Percentiles rank a stretch among this genome's conserved stretches.
Evolutionary conservation across 2,329 filamentous ascomycete species (phyloP).

Genomic region (Exophiala spinifera): DNA sequence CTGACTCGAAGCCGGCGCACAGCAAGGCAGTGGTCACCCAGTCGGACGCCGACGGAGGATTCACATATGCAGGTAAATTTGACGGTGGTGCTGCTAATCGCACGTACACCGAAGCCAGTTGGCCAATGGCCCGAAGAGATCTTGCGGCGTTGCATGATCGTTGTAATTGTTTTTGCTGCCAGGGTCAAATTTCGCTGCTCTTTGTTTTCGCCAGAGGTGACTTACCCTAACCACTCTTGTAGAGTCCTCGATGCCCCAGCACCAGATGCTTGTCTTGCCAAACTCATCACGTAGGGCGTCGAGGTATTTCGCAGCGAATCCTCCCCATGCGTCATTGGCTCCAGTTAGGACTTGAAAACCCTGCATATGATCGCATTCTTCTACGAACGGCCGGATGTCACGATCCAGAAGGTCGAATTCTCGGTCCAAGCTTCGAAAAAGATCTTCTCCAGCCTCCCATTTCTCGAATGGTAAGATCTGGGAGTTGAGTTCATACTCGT

Average conservation of each 20-base stretch:
- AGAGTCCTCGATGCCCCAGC: slow-evolving; percentile 75
- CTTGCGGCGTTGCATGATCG: slow-evolving; percentile 71
- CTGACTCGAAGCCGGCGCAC: slow-evolving; percentile 71
- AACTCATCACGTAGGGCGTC: slow-evolving; percentile 85
- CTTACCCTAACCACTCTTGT: slow-evolving; percentile 54
- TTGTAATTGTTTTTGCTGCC: slow-evolving; percentile 57
- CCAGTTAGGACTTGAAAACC: slow-evolving; percentile 74
- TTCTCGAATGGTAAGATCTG: slow-evolving; percentile 77
- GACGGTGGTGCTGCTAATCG: slow-evolving; percentile 66
- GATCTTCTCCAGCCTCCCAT: slow-evolving; percentile 68
- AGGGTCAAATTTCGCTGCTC: slow-evolving; percentile 3
- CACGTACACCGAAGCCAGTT: slow-evolving; percentile 72
- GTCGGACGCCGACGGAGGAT: slow-evolving; percentile 59
- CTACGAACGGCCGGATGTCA: slow-evolving; percentile 82
- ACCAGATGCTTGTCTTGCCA: slow-evolving; percentile 80
- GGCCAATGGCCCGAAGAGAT: slow-evolving; percentile 65
- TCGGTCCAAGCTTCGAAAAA: slow-evolving; percentile 69
- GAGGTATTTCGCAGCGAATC: slow-evolving; percentile 69
- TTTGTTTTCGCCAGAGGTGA: slow-evolving; percentile 10
- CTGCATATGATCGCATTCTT: slow-evolving; percentile 91
- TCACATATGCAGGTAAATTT: slow-evolving; percentile 56
- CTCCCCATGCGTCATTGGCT: slow-evolving; percentile 76
- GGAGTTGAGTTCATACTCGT: slow-evolving; percentile 81
- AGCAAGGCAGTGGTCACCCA: slow-evolving; percentile 83
- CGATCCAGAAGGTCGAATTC: slow-evolving; percentile 85